Evolutionary conservation across 495 filamentous ascomycete genomes (phyloP).

Genomic region (Aeminium ludgeri): DNA sequence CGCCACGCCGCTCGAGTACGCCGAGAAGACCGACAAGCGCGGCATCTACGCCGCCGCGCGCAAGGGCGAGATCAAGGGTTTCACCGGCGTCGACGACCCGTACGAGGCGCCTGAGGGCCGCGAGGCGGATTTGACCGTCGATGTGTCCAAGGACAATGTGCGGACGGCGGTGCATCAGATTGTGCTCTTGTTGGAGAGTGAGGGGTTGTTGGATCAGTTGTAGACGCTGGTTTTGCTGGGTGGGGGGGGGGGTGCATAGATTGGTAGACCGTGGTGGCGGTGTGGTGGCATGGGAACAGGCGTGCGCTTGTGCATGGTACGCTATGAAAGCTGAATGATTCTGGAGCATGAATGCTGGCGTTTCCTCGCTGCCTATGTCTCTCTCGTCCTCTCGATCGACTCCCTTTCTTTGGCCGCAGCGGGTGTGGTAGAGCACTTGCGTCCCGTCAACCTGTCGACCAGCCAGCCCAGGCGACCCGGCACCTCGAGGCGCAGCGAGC

Average conservation of each 20-base stretch:
- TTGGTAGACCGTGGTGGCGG: too few species aligned
- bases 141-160: conserved; percentile 69
- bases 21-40: conserved; percentile 85
- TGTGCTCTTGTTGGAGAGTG: conserved; percentile 73
- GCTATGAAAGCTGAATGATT: too few species aligned
- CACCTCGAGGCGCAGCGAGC: too few species aligned
- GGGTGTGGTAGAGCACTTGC: too few species aligned
- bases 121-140: conserved; percentile 72
- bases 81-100: conserved; percentile 95
- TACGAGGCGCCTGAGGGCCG: conserved; percentile 70
- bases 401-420: too few species aligned
- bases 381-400: too few species aligned
- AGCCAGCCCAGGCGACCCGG: too few species aligned
- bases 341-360: too few species aligned
- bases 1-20: conserved; percentile 76
- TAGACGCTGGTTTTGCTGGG: conserved; percentile 12
- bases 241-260: not conserved
- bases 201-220: conserved; percentile 57
- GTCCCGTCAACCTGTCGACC: too few species aligned
- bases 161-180: conserved; percentile 95
- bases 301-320: too few species aligned
- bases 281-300: too few species aligned
- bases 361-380: too few species aligned
- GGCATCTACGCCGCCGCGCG: conserved; percentile 79
- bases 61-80: conserved; percentile 86